A percentile compares a stretch with the other conserved stretches of the same genome.
phyloP scores from a whole-genome alignment of 306 rosid species.

The Argentina anserina region DNA sequence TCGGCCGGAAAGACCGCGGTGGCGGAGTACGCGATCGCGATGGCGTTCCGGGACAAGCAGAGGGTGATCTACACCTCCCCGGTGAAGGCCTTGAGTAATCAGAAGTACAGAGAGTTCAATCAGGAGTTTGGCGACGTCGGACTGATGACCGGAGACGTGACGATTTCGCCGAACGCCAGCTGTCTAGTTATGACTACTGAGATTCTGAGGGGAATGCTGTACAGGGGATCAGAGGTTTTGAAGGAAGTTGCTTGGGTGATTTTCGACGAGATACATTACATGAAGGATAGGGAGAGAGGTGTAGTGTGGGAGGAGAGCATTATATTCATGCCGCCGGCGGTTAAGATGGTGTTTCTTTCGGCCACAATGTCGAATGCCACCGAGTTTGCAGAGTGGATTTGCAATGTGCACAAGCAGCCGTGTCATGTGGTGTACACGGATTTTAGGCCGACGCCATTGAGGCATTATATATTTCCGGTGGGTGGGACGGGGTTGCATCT shows the following conservation, averaged over 20 bases:
- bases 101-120: conserved; percentile 81
- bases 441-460: conserved; percentile 90
- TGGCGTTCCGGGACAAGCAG: conserved; percentile 86
- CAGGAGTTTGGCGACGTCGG: conserved; percentile 87
- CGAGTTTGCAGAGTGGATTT: conserved; percentile 93
- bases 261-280: conserved; percentile 91
- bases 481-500: conserved; percentile 85
- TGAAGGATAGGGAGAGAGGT: conserved; percentile 96
- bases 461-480: conserved; percentile 78
- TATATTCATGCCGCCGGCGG: conserved; percentile 83
- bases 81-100: conserved; percentile 85
- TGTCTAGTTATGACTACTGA: conserved; percentile 93
- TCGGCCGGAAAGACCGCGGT: conserved; percentile 97
- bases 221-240: conserved; percentile 82
- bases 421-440: conserved; percentile 97
- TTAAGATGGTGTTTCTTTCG: conserved; percentile 89
- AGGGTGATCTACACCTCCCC: conserved; percentile 92
- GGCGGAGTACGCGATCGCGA: conserved; percentile 94
- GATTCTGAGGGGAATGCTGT: conserved; percentile 91
- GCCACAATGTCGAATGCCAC: conserved; percentile 98
- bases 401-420: conserved; percentile 84
- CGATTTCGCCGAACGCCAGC: conserved; percentile 78
- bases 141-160: conserved; percentile 94
- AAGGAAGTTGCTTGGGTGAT: conserved; percentile 98
- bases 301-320: conserved; percentile 99